phyloP scores from a whole-genome alignment of 352 stramenopile genomes.

The Globisporangium paddicum region DNA sequence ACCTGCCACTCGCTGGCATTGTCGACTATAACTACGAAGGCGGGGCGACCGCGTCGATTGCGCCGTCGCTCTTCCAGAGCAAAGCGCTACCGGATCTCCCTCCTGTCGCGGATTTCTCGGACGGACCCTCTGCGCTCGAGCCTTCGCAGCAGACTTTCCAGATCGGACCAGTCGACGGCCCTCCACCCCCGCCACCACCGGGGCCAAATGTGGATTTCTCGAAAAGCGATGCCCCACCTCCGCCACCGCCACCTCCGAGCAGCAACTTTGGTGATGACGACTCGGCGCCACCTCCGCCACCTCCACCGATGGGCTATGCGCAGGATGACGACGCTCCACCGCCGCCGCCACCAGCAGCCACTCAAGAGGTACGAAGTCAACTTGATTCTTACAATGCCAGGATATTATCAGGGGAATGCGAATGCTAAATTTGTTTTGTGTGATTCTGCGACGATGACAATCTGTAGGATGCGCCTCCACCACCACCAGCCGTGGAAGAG shows the following conservation, averaged over 20 bases:
- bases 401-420: neutral
- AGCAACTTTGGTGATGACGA: constrained; percentile 40
- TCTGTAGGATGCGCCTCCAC: constrained; percentile 25
- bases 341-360: constrained; percentile 32
- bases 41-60: constrained; percentile 62
- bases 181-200: constrained; percentile 58
- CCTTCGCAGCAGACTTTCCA: constrained; percentile 45
- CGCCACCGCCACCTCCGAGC: constrained; percentile 47
- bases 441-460: neutral
- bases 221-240: constrained; percentile 27
- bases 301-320: constrained; percentile 24
- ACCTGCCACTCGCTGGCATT: constrained; percentile 76
- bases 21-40: constrained; percentile 77
- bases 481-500: constrained; percentile 20
- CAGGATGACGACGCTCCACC: constrained; percentile 42
- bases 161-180: constrained; percentile 61
- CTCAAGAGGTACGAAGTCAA: constrained; percentile 34
- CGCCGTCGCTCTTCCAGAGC: constrained; percentile 81
- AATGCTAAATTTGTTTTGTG: neutral
- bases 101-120: constrained; percentile 51
- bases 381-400: neutral
- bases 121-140: constrained; percentile 61
- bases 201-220: constrained; percentile 55
- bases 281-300: constrained; percentile 34
- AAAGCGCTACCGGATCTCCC: constrained; percentile 71